A percentile compares a stretch with the other conserved stretches of the same genome.
These are phyloP conservation scores for Penicillium coprophilum DNA, from an alignment of 495 filamentous ascomycete species.

Conservation along the genomic window DNA sequence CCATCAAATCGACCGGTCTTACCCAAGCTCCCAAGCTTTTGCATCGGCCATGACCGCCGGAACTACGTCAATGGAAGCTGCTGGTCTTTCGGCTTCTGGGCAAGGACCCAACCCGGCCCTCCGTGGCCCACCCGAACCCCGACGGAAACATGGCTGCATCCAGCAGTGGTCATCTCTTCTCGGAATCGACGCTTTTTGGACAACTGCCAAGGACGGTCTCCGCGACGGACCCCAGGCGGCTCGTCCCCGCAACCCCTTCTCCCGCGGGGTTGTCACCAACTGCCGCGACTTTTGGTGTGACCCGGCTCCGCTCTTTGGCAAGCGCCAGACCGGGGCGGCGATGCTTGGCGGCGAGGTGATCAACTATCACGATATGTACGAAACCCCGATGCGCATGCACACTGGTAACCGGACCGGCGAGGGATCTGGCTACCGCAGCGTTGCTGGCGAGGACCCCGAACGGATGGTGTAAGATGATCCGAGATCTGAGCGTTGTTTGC, in stretches of 20 bases:
- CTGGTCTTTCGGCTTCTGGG: conserved; percentile 60
- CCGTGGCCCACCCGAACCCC: conserved; percentile 43
- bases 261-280: conserved; percentile 74
- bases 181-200: conserved; percentile 88
- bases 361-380: conserved; percentile 89
- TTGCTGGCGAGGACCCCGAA: conserved; percentile 42
- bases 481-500: conserved; percentile 7
- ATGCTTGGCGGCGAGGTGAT: conserved; percentile 75
- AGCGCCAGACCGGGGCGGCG: conserved; percentile 67
- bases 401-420: conserved; percentile 31
- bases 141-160: conserved; percentile 59
- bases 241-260: conserved; percentile 76
- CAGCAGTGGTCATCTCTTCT: conserved; percentile 79
- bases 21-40: conserved; percentile 62
- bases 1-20: conserved; percentile 52
- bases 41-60: conserved; percentile 77
- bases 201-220: conserved; percentile 68
- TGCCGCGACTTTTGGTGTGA: conserved; percentile 98
- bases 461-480: conserved; percentile 24
- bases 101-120: conserved; percentile 50
- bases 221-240: conserved; percentile 50
- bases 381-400: conserved; percentile 68
- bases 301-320: conserved; percentile 75
- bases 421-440: conserved; percentile 37
- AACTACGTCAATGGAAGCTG: conserved; percentile 62